Conservation (phyloP, 2,329 filamentous ascomycete genomes). For the Simplicillium sp. region DNA sequence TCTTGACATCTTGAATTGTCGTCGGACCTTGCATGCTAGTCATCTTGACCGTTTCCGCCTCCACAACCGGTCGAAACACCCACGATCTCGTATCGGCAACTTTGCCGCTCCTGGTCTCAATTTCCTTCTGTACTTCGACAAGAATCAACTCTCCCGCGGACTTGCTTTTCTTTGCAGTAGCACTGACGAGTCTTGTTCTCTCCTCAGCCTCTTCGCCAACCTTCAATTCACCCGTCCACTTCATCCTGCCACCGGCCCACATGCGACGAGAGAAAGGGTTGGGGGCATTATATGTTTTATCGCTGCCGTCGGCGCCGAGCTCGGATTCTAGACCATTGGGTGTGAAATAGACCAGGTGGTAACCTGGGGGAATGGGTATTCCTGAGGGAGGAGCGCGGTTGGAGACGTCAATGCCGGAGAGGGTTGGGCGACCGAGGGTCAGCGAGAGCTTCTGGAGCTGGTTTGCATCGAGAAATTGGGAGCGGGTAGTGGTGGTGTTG, state of each 20-base stretch:
- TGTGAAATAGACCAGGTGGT: conserved; percentile 57
- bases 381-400: conserved; percentile 25
- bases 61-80: conserved; percentile 31
- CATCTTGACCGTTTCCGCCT: conserved; percentile 8
- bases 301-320: conserved; percentile 51
- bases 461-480: conserved; percentile 49
- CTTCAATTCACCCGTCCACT: conserved; percentile 34
- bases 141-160: conserved; percentile 53
- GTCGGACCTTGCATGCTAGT: conserved; percentile 7
- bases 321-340: conserved; percentile 42
- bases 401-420: conserved; percentile 29
- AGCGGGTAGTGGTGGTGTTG: conserved; percentile 15
- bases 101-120: conserved; percentile 9
- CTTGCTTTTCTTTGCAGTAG: conserved; percentile 42
- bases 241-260: conserved; percentile 57
- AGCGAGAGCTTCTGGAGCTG: conserved; percentile 53
- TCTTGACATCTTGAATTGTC: conserved; percentile 8
- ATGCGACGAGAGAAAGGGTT: conserved; percentile 53
- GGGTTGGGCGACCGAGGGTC: conserved; percentile 40
- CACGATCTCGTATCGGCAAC: conserved; percentile 39
- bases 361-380: conserved; percentile 46
- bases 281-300: conserved; percentile 49
- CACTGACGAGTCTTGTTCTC: conserved; percentile 43
- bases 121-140: conserved; percentile 52
- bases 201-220: conserved; percentile 49